phyloP scores from a whole-genome alignment of 176 grass and related monocot species.

The Otatea glauca region DNA sequence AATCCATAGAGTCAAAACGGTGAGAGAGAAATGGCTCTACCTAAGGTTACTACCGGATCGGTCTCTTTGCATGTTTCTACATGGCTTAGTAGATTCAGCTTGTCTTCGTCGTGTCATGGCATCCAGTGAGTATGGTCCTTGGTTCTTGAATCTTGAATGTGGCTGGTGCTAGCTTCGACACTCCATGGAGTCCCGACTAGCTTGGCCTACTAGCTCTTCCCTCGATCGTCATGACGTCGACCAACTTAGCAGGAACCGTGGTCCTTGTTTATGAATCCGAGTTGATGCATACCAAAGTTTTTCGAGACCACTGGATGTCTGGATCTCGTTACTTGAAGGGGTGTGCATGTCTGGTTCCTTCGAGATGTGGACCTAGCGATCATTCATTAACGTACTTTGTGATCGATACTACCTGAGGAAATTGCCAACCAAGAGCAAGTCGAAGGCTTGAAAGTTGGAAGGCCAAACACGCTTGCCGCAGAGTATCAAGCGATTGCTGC shows the following conservation, averaged over 20 bases:
- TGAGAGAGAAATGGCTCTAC: background rate
- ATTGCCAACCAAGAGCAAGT: background rate
- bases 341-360: background rate
- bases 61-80: background rate
- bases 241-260: background rate
- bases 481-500: background rate
- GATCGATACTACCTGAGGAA: background rate
- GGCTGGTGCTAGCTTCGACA: background rate
- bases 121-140: background rate
- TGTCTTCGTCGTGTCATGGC: slow-evolving; percentile 26
- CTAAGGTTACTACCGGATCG: background rate
- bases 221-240: slow-evolving; percentile 11
- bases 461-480: background rate
- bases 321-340: background rate
- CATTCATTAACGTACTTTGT: background rate
- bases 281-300: background rate
- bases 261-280: slow-evolving; percentile 26
- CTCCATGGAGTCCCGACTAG: background rate
- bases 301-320: slow-evolving; percentile 1
- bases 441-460: background rate
- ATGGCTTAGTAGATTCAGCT: background rate
- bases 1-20: background rate
- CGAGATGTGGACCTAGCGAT: slow-evolving; percentile 9
- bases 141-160: background rate
- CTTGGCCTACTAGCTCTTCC: background rate